Evolutionary conservation across 805 yeast genomes (phyloP).

Genomic region (Metschnikowia amazonensis): DNA sequence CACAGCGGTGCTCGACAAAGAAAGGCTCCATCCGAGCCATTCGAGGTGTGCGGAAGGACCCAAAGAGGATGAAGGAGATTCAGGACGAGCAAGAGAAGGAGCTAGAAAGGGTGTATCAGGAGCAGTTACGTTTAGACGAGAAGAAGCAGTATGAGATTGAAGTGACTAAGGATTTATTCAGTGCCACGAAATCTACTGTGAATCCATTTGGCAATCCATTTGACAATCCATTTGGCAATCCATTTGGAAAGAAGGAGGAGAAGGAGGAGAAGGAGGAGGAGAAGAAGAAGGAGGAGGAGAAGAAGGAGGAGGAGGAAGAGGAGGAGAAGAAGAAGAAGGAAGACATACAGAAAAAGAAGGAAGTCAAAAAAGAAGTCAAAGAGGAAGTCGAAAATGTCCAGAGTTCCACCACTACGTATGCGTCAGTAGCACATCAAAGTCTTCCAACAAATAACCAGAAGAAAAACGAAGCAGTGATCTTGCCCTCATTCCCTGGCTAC

Average conservation of each 20-base stretch:
- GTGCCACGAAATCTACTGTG: conserved; percentile 15
- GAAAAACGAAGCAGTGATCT: background rate
- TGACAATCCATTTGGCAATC: background rate
- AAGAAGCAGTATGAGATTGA: conserved; percentile 38
- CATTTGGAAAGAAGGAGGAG: conserved; percentile 7
- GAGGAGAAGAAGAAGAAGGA: too few species aligned
- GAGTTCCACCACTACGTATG: conserved; percentile 8
- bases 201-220: conserved; percentile 37
- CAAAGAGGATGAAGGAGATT: conserved; percentile 39
- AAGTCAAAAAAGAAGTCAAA: background rate
- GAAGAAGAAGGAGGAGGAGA: too few species aligned
- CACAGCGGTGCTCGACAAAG: conserved; percentile 55
- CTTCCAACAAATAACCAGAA: background rate
- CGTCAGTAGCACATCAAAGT: conserved; percentile 5
- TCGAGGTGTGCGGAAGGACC: conserved; percentile 69
- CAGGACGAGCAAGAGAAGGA: conserved; percentile 32
- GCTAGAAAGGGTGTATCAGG: conserved; percentile 33
- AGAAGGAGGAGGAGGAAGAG: too few species aligned
- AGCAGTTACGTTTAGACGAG: conserved; percentile 40
- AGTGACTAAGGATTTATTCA: conserved; percentile 40
- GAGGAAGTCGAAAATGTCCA: too few species aligned
- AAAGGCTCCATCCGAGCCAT: conserved; percentile 72
- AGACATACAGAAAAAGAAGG: too few species aligned
- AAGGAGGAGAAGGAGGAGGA: conserved; percentile 7
- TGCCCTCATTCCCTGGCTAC: conserved; percentile 59